Evolutionary conservation across 495 filamentous ascomycete species (phyloP), one percentile per base, ranked within the genome.

Genomic region (Paragyromitra xinjiangensis): DNA sequence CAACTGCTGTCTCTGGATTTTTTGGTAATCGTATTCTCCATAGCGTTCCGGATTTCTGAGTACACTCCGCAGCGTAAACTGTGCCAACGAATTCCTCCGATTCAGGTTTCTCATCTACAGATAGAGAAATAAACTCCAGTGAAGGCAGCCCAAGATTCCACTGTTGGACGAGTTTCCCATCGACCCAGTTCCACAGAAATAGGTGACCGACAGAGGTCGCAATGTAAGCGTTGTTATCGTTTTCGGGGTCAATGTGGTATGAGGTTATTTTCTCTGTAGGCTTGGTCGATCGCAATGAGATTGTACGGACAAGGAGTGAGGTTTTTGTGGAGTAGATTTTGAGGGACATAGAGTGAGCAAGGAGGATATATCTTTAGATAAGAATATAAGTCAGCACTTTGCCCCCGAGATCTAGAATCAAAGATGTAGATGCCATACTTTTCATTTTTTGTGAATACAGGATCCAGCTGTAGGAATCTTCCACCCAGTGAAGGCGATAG

Each of bases 271-370:
- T 79, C 29, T 81, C 76, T 0, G 77, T 69, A 0, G 64, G 62
- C 63, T 48, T 80, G 78, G 39, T 81, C 73, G 51, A 79, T 69
- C 45, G 74, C 2, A 89, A 70, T 34, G 83, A 75, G 44, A 91
- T 89, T 29, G 89, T 88, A 56, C 93, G 90, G 42, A 92, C 83
- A 9, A 94, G 88, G 42, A 95, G 88, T 4, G 94, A 97, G 56
- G 92, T 93, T 44, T 90, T 85, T 44, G 92, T 89, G 0, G 94
- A 92, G 83, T 94, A 96, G 16, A 98, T 87, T 80, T 92, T 91
- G 64, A 99, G 86, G 3, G 91, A 88, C 9, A 85, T 86, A 8
- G 84, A 82, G 51, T 88, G 88, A 3, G 88, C 90, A 51, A 96
- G 78, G 39, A 97, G 87, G 29, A 98, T 80, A 84, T 90, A 87